A percentile compares a stretch with the other conserved stretches of the same genome.
These are phyloP conservation scores for Mucor saturninus DNA, from an alignment of 371 early-diverging fungal species.

Conservation along the genomic window DNA sequence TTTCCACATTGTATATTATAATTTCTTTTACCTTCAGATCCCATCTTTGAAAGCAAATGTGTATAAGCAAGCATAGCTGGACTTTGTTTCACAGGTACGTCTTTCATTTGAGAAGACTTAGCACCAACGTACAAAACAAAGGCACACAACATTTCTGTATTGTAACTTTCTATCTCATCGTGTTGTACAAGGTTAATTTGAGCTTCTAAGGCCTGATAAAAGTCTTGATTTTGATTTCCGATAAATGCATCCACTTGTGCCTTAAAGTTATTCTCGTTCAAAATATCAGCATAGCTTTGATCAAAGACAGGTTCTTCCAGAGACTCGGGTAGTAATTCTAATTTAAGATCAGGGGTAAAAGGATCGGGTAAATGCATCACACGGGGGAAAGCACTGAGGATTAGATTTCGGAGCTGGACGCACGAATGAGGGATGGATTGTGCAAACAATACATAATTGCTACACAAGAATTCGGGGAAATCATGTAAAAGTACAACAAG, in stretches of 20 bases:
- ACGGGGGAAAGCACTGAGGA: slow-evolving; percentile 93
- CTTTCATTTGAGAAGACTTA: slow-evolving; percentile 63
- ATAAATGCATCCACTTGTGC: slow-evolving; percentile 72
- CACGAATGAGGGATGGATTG: slow-evolving; percentile 90
- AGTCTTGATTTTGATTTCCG: slow-evolving; percentile 51
- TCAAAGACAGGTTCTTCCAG: slow-evolving; percentile 43
- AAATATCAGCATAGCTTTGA: slow-evolving; percentile 62
- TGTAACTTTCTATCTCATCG: slow-evolving; percentile 30
- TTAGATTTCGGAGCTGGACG: slow-evolving; percentile 93
- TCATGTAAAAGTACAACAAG: slow-evolving; percentile 94
- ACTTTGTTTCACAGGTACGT: slow-evolving; percentile 54
- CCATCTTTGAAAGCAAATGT: slow-evolving; percentile 73
- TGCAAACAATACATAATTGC: slow-evolving; percentile 86
- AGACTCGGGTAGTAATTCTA: slow-evolving; percentile 83
- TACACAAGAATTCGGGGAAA: slow-evolving; percentile 95
- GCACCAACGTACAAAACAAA: slow-evolving; percentile 86
- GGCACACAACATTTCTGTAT: slow-evolving; percentile 67
- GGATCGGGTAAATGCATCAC: slow-evolving; percentile 96
- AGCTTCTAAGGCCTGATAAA: slow-evolving; percentile 28
- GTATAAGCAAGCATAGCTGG: slow-evolving; percentile 80
- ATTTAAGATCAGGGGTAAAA: slow-evolving; percentile 88
- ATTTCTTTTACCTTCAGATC: slow-evolving; percentile 75
- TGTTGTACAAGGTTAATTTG: slow-evolving; percentile 35
- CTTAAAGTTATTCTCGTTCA: slow-evolving; percentile 62
- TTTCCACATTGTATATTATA: background rate